Percentiles rank a stretch among this genome's conserved stretches.
phyloP scores from a whole-genome alignment of 2,329 filamentous ascomycete genomes.

The Thelonectria blattea region DNA sequence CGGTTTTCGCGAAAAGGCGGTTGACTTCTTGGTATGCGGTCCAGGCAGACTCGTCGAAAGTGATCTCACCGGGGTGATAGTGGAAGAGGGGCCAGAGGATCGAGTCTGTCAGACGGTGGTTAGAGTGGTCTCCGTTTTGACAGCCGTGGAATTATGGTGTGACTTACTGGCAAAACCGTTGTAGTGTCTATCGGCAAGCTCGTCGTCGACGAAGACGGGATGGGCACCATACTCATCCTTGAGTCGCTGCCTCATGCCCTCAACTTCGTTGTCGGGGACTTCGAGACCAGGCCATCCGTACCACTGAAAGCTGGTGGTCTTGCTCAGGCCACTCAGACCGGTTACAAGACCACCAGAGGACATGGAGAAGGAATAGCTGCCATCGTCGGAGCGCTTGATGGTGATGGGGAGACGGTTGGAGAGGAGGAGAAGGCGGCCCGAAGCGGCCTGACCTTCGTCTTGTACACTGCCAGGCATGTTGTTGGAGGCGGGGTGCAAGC shows the following conservation, averaged over 20 bases:
- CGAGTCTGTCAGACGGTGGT: slow-evolving; percentile 65
- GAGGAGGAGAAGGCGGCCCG: slow-evolving; percentile 75
- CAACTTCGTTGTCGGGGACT: slow-evolving; percentile 82
- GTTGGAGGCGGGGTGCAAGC: slow-evolving; percentile 2
- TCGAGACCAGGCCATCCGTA: slow-evolving; percentile 97
- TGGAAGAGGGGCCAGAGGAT: slow-evolving; percentile 99
- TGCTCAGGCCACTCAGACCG: slow-evolving; percentile 87
- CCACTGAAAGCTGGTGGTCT: slow-evolving; percentile 95
- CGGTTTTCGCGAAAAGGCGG: slow-evolving; percentile 85
- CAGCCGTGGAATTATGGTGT: too few relatives aligned
- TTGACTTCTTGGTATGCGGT: slow-evolving; percentile 93
- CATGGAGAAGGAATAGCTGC: slow-evolving; percentile 92
- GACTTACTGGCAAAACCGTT: slow-evolving; percentile 93
- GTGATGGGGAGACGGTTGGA: slow-evolving; percentile 97
- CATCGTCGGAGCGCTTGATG: slow-evolving; percentile 91
- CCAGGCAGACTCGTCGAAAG: slow-evolving; percentile 96
- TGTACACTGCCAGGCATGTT: slow-evolving; percentile 48
- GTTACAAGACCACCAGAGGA: slow-evolving; percentile 96
- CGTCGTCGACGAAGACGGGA: slow-evolving; percentile 91
- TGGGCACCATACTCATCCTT: slow-evolving; percentile 88
- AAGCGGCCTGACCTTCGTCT: slow-evolving; percentile 41
- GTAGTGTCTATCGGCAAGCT: slow-evolving; percentile 93
- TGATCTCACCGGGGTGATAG: slow-evolving; percentile 98
- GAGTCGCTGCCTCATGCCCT: slow-evolving; percentile 75
- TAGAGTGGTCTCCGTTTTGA: slow-evolving; percentile 8